Evolutionary conservation across 805 yeast species (phyloP).

Genomic region (Clavispora phyllophila): DNA sequence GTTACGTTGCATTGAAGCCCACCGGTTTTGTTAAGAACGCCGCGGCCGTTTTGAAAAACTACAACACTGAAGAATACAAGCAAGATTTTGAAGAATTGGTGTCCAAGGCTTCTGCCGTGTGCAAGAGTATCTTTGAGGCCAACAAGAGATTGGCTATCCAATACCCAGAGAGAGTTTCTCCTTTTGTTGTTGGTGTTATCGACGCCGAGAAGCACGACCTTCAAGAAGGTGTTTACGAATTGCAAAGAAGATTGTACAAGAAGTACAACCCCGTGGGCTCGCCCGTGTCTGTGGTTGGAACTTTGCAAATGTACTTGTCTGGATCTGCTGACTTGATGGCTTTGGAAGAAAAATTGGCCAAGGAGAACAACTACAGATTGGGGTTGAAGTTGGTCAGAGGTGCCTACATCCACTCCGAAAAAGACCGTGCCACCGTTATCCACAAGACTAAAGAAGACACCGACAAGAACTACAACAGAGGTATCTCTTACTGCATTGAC

Average conservation of each 20-base stretch:
- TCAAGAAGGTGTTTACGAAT: conserved; percentile 86
- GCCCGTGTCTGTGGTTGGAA: conserved; percentile 75
- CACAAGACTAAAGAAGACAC: conserved; percentile 74
- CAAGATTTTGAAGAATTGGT: conserved; percentile 53
- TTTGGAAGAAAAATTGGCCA: conserved; percentile 62
- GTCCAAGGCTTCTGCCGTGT: conserved; percentile 58
- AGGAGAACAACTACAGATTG: conserved; percentile 55
- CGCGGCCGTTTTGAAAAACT: conserved; percentile 63
- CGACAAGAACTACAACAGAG: conserved; percentile 71
- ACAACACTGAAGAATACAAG: conserved; percentile 40
- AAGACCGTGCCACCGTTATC: conserved; percentile 60
- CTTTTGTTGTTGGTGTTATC: conserved; percentile 71
- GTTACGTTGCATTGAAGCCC: conserved; percentile 90
- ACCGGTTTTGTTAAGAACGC: conserved; percentile 83
- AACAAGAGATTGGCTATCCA: conserved; percentile 44
- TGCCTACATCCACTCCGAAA: conserved; percentile 89
- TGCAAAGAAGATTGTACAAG: conserved; percentile 75
- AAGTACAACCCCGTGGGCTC: conserved; percentile 59
- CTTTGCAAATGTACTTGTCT: conserved; percentile 86
- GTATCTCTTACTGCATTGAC: conserved; percentile 57
- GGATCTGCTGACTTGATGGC: conserved; percentile 61
- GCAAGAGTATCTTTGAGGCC: conserved; percentile 49
- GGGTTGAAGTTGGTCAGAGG: conserved; percentile 93
- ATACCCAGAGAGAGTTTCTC: conserved; percentile 63
- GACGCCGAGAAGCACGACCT: conserved; percentile 90